These are phyloP conservation scores for Calonectria pauciramosa DNA, from an alignment of 2,329 filamentous ascomycete species.

Conservation along the genomic window DNA sequence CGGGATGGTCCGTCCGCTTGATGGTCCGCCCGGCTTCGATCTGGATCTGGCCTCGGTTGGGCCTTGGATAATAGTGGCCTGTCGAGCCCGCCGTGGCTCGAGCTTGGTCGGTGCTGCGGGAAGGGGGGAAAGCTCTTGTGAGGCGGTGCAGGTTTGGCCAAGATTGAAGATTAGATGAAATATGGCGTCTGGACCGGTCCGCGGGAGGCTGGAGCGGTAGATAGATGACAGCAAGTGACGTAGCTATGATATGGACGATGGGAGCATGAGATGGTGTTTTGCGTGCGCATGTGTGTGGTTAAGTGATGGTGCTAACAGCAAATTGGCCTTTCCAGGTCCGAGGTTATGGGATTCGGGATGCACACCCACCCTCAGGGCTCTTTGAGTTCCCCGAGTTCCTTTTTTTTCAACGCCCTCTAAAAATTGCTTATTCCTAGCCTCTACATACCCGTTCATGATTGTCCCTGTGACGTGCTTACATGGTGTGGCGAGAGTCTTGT, in stretches of 20 bases:
- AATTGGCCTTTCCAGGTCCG: constrained; percentile 4
- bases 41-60: constrained; percentile 40
- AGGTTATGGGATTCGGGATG: constrained; percentile 6
- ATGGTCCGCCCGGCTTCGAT: constrained; percentile 41
- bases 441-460: background rate
- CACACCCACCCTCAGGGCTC: background rate
- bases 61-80: constrained; percentile 32
- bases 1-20: constrained; percentile 42
- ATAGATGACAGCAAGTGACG: constrained; percentile 2
- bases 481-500: constrained; percentile 10
- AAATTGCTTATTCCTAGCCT: background rate
- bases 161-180: constrained; percentile 21
- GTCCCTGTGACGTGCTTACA: constrained; percentile 5
- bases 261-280: background rate
- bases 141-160: constrained; percentile 29
- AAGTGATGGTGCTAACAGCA: background rate
- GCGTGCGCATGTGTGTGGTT: background rate
- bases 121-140: constrained; percentile 31
- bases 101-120: constrained; percentile 30
- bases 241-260: background rate
- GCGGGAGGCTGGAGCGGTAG: background rate
- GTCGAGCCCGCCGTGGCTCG: constrained; percentile 37
- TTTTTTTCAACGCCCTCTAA: too few relatives aligned
- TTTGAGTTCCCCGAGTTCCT: background rate
- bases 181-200: constrained; percentile 10